Evolutionary conservation across 352 stramenopile genomes (phyloP), one percentile per base, ranked within the genome.

Genomic region (Lagenidium giganteum): DNA sequence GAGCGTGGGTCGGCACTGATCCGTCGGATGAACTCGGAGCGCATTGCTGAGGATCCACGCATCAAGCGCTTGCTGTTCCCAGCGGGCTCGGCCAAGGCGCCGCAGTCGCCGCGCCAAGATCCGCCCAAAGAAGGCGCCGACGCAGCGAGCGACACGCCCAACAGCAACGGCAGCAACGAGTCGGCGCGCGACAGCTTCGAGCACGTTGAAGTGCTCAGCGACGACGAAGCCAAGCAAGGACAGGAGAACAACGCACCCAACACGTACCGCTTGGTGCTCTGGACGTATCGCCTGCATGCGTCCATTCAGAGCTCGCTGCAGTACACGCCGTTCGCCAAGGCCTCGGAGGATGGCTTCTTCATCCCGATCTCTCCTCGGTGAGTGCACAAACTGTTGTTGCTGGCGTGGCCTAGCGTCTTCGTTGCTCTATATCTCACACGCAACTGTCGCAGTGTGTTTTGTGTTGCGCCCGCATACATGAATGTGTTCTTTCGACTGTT

Each of bases 11-110:
- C 82, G 4, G 71, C 79, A 41, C 66, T 94, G 35, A 82, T 94
- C 42, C 77, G 82, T 18, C 80, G 82, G 61, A 94, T 94, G 74
- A 94, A 94, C 51, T 90, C 81, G 34, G 82, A 94, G 60, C 77
- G 82, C 27, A 70, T 94, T 30, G 82, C 82, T 7, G 79, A 93
- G 55, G 82, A 93, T 47, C 78, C 78, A 47, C 79, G 82, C 22
- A 61, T 93, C 33, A 71, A 73, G 8, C 70, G 80, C 0, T 40
- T 91, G 32, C 45, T 91, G 28, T 66, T 84, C 7, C 52, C 67
- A 21, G 33, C 66, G 25, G 61, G 54, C 23, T 18, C 64, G 20
- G 47, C 55, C n/a, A 35, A 47, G 36, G 54, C 54, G 16, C 37
- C n/a, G 60, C 47, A 4, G 47, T 57, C 32, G 38, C 52, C 13